Base-by-base conservation (phyloP, 2,329 filamentous ascomycete genomes). In the Fonsecaea multimorphosa region DNA sequence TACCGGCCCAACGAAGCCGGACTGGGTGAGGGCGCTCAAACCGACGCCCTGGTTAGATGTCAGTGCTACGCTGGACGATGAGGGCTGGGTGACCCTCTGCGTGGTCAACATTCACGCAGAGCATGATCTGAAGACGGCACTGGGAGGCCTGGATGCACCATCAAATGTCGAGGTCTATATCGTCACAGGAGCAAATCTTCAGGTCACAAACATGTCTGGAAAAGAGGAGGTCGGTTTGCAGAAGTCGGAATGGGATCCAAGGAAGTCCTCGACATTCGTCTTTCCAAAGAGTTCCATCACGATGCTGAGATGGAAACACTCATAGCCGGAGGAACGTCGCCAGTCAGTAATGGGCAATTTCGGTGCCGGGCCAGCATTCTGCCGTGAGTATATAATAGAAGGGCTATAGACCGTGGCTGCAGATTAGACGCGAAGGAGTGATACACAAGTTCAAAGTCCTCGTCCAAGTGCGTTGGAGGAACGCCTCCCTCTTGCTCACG, bases 271-370 rank as follows among this genome's bases (percentile, higher is more conserved):
- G n/a, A 76, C 78, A 51, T 92, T 86, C 73, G 84, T 78, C 1
- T 93, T 93, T 76, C 81, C 83, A 0, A 91, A 87, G 79, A 86
- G 89, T 74, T 91, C 89, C 2, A 82, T 93, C 54, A 91, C 88
- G 2, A 78, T 93, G 77, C 75, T 93, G 72, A 81, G 83, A 69
- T 86, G 84, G 83, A 83, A 83, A 73, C 68, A 72, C 27, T 73
- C 46, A n/a, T 66, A 55, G 34, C 54, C 14, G n/a, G 16, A 40
- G 3, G 9, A 55, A 2, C n/a, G 46, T 19, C 46, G 24, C 16
- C 16, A n/a, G 4, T 12, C 19, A 8, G 9, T 7, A 29, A 29
- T 19, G 24, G n/a, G 19, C n/a, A 5, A 19, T 52, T 27, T n/a
- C 14, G 9, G 11, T 4, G 24, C 22, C 36, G 24, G 7, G 22